Conservation (phyloP, 148 eudicot genomes). For the Heliosperma pusillum region DNA sequence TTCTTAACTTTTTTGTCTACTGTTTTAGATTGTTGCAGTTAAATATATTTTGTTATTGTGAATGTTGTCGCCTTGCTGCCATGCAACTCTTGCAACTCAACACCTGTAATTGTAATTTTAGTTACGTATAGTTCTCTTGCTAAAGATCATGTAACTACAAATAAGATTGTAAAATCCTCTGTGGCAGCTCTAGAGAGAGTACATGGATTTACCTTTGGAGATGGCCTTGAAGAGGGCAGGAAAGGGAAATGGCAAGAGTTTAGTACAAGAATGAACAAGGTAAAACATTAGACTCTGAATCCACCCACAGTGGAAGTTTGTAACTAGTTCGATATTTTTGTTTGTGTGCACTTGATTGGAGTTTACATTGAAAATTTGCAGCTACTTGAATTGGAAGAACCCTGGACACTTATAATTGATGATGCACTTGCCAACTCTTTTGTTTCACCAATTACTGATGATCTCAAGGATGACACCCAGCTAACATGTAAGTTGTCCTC, state of each 20-base stretch:
- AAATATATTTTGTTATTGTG: background rate
- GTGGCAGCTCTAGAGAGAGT: conserved; percentile 80
- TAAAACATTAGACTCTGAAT: conserved; percentile 12
- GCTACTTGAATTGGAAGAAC: conserved; percentile 71
- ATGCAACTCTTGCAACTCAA: background rate
- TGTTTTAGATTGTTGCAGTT: background rate
- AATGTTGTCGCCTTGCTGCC: background rate
- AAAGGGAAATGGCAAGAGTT: conserved; percentile 83
- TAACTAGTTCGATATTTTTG: background rate
- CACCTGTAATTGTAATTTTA: background rate
- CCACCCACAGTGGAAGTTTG: background rate
- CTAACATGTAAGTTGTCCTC: conserved; percentile 55
- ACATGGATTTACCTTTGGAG: conserved; percentile 93
- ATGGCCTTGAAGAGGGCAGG: conserved; percentile 70
- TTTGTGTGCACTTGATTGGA: conserved; percentile 2
- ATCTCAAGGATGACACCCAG: conserved; percentile 67
- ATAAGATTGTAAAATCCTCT: conserved; percentile 1
- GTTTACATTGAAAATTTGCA: conserved; percentile 28
- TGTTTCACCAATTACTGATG: conserved; percentile 79
- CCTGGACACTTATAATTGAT: conserved; percentile 83
- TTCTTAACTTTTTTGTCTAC: too few relatives aligned
- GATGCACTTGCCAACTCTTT: conserved; percentile 95
- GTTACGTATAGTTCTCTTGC: background rate
- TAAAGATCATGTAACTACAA: background rate
- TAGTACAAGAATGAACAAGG: conserved; percentile 67